Conservation (phyloP, 2,329 filamentous ascomycete genomes). For the Paraconiothyrium sp. region DNA sequence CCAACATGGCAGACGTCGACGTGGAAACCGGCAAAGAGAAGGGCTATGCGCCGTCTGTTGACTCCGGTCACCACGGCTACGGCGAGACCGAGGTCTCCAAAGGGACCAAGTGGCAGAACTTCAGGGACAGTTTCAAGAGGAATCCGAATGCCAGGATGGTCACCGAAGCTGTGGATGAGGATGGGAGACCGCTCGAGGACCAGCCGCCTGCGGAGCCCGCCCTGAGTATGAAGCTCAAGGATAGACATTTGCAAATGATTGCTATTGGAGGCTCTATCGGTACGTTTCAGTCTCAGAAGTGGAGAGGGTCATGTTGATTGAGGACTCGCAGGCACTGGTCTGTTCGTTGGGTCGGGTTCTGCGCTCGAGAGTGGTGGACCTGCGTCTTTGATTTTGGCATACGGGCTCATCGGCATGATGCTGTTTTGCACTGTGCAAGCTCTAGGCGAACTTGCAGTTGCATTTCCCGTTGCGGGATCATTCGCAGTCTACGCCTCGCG, state of each 20-base stretch:
- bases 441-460: conserved; percentile 84
- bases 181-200: conserved; percentile 32
- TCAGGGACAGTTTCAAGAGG: conserved; percentile 33
- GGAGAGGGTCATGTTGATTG: not conserved
- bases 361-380: conserved; percentile 43
- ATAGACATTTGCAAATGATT: conserved; percentile 88
- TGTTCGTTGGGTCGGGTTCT: conserved; percentile 51
- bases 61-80: conserved; percentile 25
- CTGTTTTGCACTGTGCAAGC: conserved; percentile 88
- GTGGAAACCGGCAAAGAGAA: conserved; percentile 19
- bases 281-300: conserved; percentile 42
- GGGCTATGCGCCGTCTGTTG: conserved; percentile 8
- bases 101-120: conserved; percentile 26
- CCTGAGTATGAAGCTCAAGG: conserved; percentile 67
- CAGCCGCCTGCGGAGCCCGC: conserved; percentile 38
- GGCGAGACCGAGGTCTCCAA: conserved; percentile 23
- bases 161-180: conserved; percentile 28
- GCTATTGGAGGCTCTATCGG: conserved; percentile 87
- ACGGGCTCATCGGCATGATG: conserved; percentile 69
- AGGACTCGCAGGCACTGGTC: conserved; percentile 52
- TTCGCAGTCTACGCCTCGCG: conserved; percentile 89
- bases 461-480: conserved; percentile 86
- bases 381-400: conserved; percentile 46
- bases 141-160: conserved; percentile 35
- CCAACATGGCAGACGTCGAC: conserved; percentile 16